phyloP scores from a whole-genome alignment of 169 alveolate genomes.

The Plasmodium sp. region DNA sequence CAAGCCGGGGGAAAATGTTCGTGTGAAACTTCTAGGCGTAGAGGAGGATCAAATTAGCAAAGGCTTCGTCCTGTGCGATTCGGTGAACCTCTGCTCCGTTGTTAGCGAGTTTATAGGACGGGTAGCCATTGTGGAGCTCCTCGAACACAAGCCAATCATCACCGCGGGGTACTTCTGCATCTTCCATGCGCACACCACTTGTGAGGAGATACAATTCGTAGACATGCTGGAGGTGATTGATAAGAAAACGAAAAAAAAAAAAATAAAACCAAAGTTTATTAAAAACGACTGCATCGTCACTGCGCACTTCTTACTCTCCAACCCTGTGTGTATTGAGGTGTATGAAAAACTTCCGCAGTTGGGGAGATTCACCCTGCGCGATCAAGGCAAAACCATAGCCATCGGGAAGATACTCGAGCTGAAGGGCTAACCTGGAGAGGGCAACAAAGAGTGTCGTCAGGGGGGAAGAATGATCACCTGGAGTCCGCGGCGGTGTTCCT shows the following conservation, averaged over 20 bases:
- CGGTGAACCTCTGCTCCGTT: constrained; percentile 92
- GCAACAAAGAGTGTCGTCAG: background rate
- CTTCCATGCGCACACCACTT: constrained; percentile 90
- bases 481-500: background rate
- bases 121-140: constrained; percentile 92
- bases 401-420: constrained; percentile 86
- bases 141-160: constrained; percentile 93
- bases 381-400: constrained; percentile 95
- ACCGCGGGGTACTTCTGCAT: constrained; percentile 96
- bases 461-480: background rate
- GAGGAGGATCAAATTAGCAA: constrained; percentile 95
- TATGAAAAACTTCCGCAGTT: constrained; percentile 91
- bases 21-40: constrained; percentile 89
- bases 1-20: constrained; percentile 93
- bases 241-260: constrained; percentile 85
- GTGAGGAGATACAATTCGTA: constrained; percentile 88
- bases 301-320: constrained; percentile 85
- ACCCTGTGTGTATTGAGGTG: constrained; percentile 93
- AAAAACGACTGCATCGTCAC: constrained; percentile 87
- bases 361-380: constrained; percentile 97
- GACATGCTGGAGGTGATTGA: constrained; percentile 83
- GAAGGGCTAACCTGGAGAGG: background rate
- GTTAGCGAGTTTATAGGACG: constrained; percentile 93
- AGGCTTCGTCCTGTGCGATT: constrained; percentile 96
- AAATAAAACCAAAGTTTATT: constrained; percentile 87